phyloP scores from a whole-genome alignment of 2,329 filamentous ascomycete species.

The Chrysosporium queenslandicum region DNA sequence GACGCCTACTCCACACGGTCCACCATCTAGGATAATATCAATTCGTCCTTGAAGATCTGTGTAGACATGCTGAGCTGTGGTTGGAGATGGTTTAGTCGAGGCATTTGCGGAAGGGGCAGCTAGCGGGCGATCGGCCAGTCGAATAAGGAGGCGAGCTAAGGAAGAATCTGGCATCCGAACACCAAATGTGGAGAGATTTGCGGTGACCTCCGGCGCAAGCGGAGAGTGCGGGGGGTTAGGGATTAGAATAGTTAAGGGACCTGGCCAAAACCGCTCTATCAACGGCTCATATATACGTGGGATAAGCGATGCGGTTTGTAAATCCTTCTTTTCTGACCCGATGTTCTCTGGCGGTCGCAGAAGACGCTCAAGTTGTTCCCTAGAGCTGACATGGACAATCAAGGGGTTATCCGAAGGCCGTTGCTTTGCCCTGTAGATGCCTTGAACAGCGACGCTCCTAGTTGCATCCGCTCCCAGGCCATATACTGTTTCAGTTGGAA shows the following conservation, averaged over 20 bases:
- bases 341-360: conserved; percentile 35
- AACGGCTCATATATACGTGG: conserved; percentile 68
- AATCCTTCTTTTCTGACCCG: conserved; percentile 16
- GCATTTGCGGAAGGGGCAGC: conserved; percentile 92
- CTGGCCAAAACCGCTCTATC: conserved; percentile 83
- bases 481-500: conserved; percentile 96
- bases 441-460: conserved; percentile 66
- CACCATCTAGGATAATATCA: conserved; percentile 79
- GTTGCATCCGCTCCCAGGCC: conserved; percentile 95
- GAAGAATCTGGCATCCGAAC: conserved; percentile 78
- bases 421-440: conserved; percentile 88
- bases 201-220: conserved; percentile 85
- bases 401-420: conserved; percentile 89
- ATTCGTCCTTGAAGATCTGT: conserved; percentile 77
- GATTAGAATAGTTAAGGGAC: conserved; percentile 81
- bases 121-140: conserved; percentile 64
- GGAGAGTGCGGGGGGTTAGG: conserved; percentile 59
- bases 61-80: conserved; percentile 76
- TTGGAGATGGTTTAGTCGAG: conserved; percentile 85
- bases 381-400: conserved; percentile 80
- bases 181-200: conserved; percentile 73
- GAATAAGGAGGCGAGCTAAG: conserved; percentile 80
- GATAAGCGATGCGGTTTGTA: conserved; percentile 38
- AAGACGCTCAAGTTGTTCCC: conserved; percentile 61
- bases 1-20: conserved; percentile 75